Evolutionary conservation across 257 asterid genomes (phyloP).

Genomic region (Catharanthus roseus): DNA sequence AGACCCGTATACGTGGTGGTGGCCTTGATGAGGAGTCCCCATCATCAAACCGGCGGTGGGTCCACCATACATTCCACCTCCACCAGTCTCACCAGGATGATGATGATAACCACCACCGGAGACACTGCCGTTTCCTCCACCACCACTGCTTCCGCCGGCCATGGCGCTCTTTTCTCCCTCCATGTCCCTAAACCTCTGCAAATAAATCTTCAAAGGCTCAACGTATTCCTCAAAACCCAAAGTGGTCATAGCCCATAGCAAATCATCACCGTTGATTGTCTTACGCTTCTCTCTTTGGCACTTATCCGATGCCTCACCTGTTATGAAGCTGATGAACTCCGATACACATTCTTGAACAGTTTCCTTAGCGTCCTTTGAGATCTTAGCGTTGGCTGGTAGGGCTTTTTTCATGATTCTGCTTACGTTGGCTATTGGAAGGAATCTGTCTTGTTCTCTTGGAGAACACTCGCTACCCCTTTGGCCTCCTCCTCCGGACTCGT

Average conservation of each 20-base stretch:
- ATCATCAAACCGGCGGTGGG: conserved; percentile 18
- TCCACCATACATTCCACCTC: conserved; percentile 23
- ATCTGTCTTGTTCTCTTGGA: conserved; percentile 30
- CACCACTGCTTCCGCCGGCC: conserved; percentile 34
- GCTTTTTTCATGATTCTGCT: conserved; percentile 33
- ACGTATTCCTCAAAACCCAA: conserved; percentile 45
- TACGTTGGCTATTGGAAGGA: conserved; percentile 33
- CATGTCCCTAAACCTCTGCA: conserved; percentile 49
- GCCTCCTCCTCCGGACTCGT: conserved; percentile 85
- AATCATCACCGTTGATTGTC: conserved; percentile 53
- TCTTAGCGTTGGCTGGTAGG: conserved; percentile 30
- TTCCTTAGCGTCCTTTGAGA: conserved; percentile 33
- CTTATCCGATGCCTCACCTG: conserved; percentile 38
- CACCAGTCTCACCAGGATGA: conserved; percentile 25
- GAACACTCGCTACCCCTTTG: conserved; percentile 32
- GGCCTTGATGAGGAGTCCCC: conserved; percentile 23
- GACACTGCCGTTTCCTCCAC: conserved; percentile 33
- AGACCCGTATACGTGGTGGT: conserved; percentile 21
- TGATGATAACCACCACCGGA: conserved; percentile 28
- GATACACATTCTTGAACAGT: conserved; percentile 36
- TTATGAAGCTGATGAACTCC: conserved; percentile 36
- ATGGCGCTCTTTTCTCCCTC: conserved; percentile 53
- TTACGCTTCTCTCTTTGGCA: conserved; percentile 34
- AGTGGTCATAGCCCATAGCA: conserved; percentile 49
- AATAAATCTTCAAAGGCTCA: conserved; percentile 39